Evolutionary conservation across 2,329 filamentous ascomycete genomes (phyloP), one percentile per base, ranked within the genome.

Genomic region (Dichotomopilus funicola): DNA sequence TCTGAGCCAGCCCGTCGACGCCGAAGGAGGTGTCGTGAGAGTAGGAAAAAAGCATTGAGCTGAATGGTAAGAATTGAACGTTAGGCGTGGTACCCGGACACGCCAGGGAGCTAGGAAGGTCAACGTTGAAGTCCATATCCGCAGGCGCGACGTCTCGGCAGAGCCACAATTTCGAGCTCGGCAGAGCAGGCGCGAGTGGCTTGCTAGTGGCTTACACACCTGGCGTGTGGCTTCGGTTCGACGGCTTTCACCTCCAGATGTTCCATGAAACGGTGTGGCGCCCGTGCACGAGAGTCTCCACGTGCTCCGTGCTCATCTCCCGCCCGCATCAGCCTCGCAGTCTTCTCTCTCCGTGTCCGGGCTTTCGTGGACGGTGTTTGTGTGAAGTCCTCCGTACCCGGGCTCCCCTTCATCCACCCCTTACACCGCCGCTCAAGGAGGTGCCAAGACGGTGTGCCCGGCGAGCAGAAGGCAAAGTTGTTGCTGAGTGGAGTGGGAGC

Each of bases 231-330:
- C 49, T 53, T 53, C 55, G 56, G 58, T 47, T 54, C 11, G 44
- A 51, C 58, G 55, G 58, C 55, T 45, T 54, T 47, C 10, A 27
- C 40, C 47, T 56, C 53, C 49, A 53, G 40, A 12, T 10, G 12
- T 13, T 13, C 10, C 11, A 12, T 38, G 19, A 50, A 51, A 57
- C 57, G 49, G 48, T 27, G 19, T 37, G 49, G 19, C 19, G 19
- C 19, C 19, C 51, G 58, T 36, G 42, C 45, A 59, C 57, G 54
- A 38, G 46, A 31, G 35, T 42, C 47, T 50, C 54, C 54, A 56
- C 57, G 57, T 54, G 52, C 49, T 45, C 41, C 7, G 11, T 47
- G 51, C 45, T 40, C 48, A 57, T 19, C 34, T 33, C 11, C 7
- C 11, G 36, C 36, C 36, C 36, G 36, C 11, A 12, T 13, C 7